Conservation (phyloP, 2,329 filamentous ascomycete genomes). For the Periconia sp. region DNA sequence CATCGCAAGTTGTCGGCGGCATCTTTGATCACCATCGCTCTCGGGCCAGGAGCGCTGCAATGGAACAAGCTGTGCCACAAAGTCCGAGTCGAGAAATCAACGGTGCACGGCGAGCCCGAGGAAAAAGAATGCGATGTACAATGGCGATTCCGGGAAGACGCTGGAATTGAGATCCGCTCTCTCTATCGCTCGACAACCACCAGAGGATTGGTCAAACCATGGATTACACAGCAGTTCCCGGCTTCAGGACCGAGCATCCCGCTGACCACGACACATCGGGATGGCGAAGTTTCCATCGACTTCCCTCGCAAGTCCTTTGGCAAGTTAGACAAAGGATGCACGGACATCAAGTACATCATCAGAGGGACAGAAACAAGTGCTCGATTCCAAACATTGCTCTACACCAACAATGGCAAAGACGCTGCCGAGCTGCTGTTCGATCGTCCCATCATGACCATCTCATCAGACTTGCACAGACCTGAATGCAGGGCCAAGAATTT, state of each 20-base stretch:
- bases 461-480: conserved; percentile 27
- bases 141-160: conserved; percentile 32
- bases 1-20: conserved; percentile 19
- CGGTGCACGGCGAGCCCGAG: conserved; percentile 8
- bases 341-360: conserved; percentile 34
- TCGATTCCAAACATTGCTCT: conserved; percentile 34
- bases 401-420: conserved; percentile 35
- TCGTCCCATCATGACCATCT: conserved; percentile 24
- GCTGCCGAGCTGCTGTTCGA: conserved; percentile 30
- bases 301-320: conserved; percentile 32
- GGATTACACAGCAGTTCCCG: conserved; percentile 32
- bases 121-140: conserved; percentile 26
- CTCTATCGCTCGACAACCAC: conserved; percentile 21
- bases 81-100: conserved; percentile 29
- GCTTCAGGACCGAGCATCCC: conserved; percentile 34
- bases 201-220: conserved; percentile 19
- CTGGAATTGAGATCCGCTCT: conserved; percentile 26
- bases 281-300: conserved; percentile 32
- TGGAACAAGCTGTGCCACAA: conserved; percentile 32
- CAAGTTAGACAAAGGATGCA: conserved; percentile 26
- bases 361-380: conserved; percentile 11
- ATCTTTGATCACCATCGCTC: conserved; percentile 25
- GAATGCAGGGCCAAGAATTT: conserved; percentile 35
- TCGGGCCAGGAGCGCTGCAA: conserved; percentile 29
- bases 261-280: conserved; percentile 27